These are phyloP conservation scores for Trichoderma sp. DNA, from an alignment of 2,329 filamentous ascomycete genomes.

Conservation along the genomic window DNA sequence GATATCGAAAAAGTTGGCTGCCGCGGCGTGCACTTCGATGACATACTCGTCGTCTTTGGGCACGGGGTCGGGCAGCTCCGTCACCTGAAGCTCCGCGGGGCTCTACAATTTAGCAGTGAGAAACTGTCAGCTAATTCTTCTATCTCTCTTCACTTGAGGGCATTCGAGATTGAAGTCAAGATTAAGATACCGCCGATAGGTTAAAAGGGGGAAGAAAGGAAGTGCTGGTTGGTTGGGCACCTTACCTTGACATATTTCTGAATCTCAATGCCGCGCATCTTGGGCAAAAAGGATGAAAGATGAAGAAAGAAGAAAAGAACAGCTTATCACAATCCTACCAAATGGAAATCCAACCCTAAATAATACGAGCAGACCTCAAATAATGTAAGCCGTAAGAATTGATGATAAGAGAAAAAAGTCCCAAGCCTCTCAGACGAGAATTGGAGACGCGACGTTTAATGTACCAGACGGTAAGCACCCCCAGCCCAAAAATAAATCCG, in stretches of 20 bases:
- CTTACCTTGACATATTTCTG: constrained; percentile 71
- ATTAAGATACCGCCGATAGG: neutral
- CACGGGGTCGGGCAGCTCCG: constrained; percentile 69
- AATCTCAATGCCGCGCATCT: constrained; percentile 73
- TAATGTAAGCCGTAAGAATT: neutral
- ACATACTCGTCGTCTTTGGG: constrained; percentile 75
- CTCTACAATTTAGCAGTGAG: constrained; percentile 47
- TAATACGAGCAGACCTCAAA: neutral
- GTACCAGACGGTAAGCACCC: neutral
- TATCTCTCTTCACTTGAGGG: neutral
- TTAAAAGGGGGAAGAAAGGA: neutral
- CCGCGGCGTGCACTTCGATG: constrained; percentile 80
- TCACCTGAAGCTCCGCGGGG: constrained; percentile 74
- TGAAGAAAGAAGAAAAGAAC: neutral
- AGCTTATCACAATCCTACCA: neutral
- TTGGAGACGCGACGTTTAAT: neutral
- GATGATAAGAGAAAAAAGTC: neutral
- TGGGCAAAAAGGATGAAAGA: constrained; percentile 26
- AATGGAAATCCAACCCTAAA: neutral
- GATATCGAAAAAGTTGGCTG: constrained; percentile 96
- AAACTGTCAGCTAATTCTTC: neutral
- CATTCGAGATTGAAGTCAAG: neutral
- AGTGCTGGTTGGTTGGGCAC: neutral
- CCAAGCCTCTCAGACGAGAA: neutral
- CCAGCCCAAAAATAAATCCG: neutral